Conservation (phyloP, 768 basidiomycete species). For the Sporobolomyces pararoseus region DNA sequence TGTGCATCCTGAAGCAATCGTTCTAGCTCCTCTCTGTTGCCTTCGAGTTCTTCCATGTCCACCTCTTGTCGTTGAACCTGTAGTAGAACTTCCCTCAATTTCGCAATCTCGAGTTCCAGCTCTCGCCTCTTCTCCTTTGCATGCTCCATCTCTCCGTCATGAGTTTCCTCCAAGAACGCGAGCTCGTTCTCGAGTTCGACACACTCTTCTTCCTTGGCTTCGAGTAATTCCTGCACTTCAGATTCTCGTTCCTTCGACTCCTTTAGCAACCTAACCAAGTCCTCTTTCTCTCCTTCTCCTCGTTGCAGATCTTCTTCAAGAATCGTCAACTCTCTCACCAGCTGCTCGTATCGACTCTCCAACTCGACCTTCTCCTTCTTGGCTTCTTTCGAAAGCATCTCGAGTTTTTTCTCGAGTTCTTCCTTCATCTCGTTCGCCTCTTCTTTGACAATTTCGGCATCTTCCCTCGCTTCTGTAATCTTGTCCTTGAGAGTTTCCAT, state of each 20-base stretch:
- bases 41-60: constrained; percentile 4
- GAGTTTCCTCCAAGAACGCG: constrained; percentile 24
- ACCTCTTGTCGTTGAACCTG: background rate
- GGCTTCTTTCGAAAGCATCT: background rate
- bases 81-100: background rate
- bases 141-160: background rate
- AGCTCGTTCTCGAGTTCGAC: constrained; percentile 29
- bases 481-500: background rate
- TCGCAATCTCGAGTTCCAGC: constrained; percentile 1
- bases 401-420: background rate
- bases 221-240: background rate
- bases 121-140: background rate
- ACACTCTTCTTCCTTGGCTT: constrained; percentile 6
- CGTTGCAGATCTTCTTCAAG: constrained; percentile 11
- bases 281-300: constrained; percentile 8
- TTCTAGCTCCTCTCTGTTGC: background rate
- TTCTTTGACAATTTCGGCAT: constrained; percentile 19
- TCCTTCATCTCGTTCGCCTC: constrained; percentile 8
- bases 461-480: constrained; percentile 15
- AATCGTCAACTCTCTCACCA: constrained; percentile 4
- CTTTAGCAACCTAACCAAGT: constrained; percentile 10
- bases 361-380: background rate
- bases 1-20: background rate
- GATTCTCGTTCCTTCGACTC: background rate
- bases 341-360: background rate